Percentiles rank a stretch among this genome's conserved stretches.
phyloP scores from a whole-genome alignment of 805 yeast genomes.

The Cyberlindnera suaveolens region DNA sequence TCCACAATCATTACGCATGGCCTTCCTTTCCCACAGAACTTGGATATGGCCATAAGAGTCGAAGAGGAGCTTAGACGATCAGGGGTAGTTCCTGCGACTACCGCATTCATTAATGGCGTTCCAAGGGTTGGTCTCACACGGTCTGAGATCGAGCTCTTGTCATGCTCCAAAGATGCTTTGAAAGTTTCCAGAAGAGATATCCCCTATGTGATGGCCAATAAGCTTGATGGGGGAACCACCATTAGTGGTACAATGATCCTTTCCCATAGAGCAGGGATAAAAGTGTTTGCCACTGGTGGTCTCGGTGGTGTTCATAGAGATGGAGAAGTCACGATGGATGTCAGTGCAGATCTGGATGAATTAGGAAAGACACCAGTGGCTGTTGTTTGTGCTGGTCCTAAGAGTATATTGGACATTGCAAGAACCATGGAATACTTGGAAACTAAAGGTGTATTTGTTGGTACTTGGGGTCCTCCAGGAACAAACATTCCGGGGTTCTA shows the following conservation, averaged over 20 bases:
- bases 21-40: constrained; percentile 71
- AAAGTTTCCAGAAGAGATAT: constrained; percentile 82
- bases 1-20: constrained; percentile 90
- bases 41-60: constrained; percentile 64
- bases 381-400: constrained; percentile 92
- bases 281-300: constrained; percentile 90
- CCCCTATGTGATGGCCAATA: constrained; percentile 58
- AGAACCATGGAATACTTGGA: constrained; percentile 82
- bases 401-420: constrained; percentile 73
- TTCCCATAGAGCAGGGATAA: constrained; percentile 67
- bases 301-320: constrained; percentile 87
- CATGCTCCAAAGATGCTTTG: constrained; percentile 27
- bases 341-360: constrained; percentile 85
- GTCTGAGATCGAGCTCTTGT: constrained; percentile 44
- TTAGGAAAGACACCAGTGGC: constrained; percentile 76
- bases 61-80: constrained; percentile 51
- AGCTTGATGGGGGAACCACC: constrained; percentile 80
- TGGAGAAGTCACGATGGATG: constrained; percentile 68
- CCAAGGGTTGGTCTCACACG: constrained; percentile 62
- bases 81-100: constrained; percentile 81
- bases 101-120: constrained; percentile 66
- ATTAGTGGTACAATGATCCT: constrained; percentile 85
- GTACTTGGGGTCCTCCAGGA: constrained; percentile 52
- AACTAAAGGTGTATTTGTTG: constrained; percentile 85
- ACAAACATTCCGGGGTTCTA: constrained; percentile 75